Base-by-base conservation (phyloP, 441 rosid species). In the Geranium incanum region DNA sequence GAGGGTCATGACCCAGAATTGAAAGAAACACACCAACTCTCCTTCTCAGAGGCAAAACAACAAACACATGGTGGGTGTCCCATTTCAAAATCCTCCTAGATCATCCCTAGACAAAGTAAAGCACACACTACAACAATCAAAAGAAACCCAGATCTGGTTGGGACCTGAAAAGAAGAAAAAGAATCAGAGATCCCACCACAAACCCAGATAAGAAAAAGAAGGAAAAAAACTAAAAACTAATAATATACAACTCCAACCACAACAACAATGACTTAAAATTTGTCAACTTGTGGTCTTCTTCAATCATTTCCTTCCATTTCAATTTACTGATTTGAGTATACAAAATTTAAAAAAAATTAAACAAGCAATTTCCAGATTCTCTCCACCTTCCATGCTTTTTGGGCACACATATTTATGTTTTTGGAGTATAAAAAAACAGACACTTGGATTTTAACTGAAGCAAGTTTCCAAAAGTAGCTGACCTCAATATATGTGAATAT, bases 241-340 rank as follows among this genome's bases (percentile, higher is more conserved):
- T 28, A 28, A 28, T 28, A 28, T 28, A 90, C 89, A 89, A 85
- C 18, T 15, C 21, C 62, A 55, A 55, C 62, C 62, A 55, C 62
- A 63, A 63, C 84, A 91, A 91, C 91, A 91, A 87, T 86, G 89
- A 89, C 97, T 84, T 85, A 87, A 86, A 86, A 86, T 87, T 91
- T 88, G 97, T 94, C 97, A 88, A 91, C 90, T 85, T 88, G 90
- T 86, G 89, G 96, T 89, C 98, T 84, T 77, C 83, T 78, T 86
- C 82, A 81, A 80, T 83, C 80, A 80, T 76, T 48, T 78, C 73
- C 80, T 75, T 65, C 38, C 12, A 65, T 48, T 23, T 13, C 66
- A 16, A 55, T 55, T 55, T 52, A 52, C 15, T 52, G 60, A 52
- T 55, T 55, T 55, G 69, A 66, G 59, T 67, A 69, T 28, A 33